phyloP scores from a whole-genome alignment of 2,329 filamentous ascomycete genomes.

The Exophiala phaeomuriformis region DNA sequence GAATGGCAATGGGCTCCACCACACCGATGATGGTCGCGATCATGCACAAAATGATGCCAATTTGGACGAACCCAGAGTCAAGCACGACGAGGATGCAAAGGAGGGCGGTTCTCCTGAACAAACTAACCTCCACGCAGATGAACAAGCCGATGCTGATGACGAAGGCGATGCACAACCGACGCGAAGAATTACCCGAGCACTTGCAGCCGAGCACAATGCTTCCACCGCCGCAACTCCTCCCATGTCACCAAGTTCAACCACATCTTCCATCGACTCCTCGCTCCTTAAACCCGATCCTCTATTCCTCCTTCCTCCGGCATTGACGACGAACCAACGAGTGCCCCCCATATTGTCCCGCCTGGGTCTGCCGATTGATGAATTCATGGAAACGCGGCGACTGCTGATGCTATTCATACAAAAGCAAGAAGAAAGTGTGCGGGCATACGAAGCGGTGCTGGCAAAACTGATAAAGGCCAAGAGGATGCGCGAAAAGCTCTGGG shows the following conservation, averaged over 20 bases:
- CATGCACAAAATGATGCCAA: not conserved
- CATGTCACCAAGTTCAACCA: constrained; percentile 30
- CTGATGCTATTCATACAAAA: constrained; percentile 59
- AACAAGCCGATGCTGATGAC: constrained; percentile 12
- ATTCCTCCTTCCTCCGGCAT: constrained; percentile 46
- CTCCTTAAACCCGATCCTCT: constrained; percentile 46
- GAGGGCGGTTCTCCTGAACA: constrained; percentile 9
- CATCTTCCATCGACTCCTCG: constrained; percentile 36
- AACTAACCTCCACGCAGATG: constrained; percentile 18
- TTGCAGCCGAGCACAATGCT: constrained; percentile 37
- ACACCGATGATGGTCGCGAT: not conserved
- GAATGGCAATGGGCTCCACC: not conserved
- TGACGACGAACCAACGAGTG: constrained; percentile 49
- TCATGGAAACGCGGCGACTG: constrained; percentile 55
- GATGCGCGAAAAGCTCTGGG: constrained; percentile 52
- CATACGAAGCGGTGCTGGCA: constrained; percentile 48
- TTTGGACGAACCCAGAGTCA: not conserved
- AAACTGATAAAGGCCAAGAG: constrained; percentile 54
- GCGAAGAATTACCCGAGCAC: constrained; percentile 40
- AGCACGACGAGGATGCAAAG: constrained; percentile 1
- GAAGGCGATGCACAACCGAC: constrained; percentile 35
- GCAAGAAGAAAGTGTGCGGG: constrained; percentile 56
- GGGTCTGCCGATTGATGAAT: constrained; percentile 52
- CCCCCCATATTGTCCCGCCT: constrained; percentile 44
- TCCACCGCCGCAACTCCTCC: constrained; percentile 27